phyloP scores from a whole-genome alignment of 2,329 filamentous ascomycete genomes.

The Hirsutella thompsonii region DNA sequence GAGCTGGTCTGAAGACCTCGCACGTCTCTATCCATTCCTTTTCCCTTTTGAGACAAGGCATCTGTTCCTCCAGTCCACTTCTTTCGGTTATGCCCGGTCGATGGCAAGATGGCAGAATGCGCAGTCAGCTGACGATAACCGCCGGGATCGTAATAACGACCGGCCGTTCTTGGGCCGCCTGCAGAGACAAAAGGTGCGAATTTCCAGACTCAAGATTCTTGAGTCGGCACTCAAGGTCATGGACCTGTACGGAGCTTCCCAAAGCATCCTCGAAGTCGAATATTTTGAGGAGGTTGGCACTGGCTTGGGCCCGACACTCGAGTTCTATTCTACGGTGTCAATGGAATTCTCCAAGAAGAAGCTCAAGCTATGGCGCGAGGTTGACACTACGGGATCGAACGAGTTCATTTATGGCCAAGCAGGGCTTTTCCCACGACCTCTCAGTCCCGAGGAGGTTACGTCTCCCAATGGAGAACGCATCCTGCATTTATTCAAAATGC shows the following conservation, averaged over 20 bases:
- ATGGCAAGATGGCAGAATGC: slow-evolving; percentile 97
- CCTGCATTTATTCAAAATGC: slow-evolving; percentile 76
- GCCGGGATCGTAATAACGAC: slow-evolving; percentile 78
- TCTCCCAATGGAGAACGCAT: slow-evolving; percentile 77
- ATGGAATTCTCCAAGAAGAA: slow-evolving; percentile 97
- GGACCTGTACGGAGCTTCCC: slow-evolving; percentile 94
- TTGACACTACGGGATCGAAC: slow-evolving; percentile 56
- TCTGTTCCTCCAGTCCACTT: slow-evolving; percentile 93
- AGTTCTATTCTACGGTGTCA: slow-evolving; percentile 96
- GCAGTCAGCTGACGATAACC: slow-evolving; percentile 66
- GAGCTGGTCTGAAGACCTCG: slow-evolving; percentile 90
- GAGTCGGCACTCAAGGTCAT: slow-evolving; percentile 97
- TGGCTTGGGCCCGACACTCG: slow-evolving; percentile 84
- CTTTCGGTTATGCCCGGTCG: slow-evolving; percentile 92
- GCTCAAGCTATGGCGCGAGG: slow-evolving; percentile 90
- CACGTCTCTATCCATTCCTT: slow-evolving; percentile 86
- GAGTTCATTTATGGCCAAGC: slow-evolving; percentile 77
- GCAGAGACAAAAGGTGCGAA: slow-evolving; percentile 95
- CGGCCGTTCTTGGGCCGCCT: slow-evolving; percentile 81
- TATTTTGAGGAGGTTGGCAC: slow-evolving; percentile 99
- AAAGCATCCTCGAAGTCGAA: slow-evolving; percentile 91
- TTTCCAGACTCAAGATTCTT: slow-evolving; percentile 84
- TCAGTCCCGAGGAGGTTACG: slow-evolving; percentile 63
- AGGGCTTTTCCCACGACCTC: slow-evolving; percentile 83
- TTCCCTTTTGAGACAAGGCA: slow-evolving; percentile 98